These are phyloP conservation scores for Neopestalotiopsis sp. DNA, from an alignment of 2,329 filamentous ascomycete genomes.

Conservation along the genomic window DNA sequence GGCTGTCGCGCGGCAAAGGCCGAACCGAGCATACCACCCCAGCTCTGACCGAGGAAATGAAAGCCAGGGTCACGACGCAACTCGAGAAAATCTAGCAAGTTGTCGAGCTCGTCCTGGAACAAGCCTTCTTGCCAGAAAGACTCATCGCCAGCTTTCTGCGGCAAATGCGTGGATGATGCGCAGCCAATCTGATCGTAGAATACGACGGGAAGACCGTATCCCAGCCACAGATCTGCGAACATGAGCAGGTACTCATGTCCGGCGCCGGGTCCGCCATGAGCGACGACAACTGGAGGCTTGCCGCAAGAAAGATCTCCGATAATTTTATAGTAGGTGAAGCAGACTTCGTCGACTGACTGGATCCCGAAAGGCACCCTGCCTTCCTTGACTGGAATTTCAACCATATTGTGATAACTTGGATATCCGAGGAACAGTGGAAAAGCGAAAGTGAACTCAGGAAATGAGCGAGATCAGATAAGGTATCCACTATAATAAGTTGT, in stretches of 20 bases:
- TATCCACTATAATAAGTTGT: too few relatives aligned
- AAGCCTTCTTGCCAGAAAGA: not conserved
- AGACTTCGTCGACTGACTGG: not conserved
- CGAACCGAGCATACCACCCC: not conserved
- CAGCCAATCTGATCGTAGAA: not conserved
- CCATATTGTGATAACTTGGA: too few relatives aligned
- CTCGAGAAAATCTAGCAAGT: not conserved
- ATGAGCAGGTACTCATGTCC: not conserved
- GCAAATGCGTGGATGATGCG: not conserved
- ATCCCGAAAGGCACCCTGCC: not conserved
- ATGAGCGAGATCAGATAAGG: too few relatives aligned
- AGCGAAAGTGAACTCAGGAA: too few relatives aligned
- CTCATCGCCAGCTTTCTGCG: not conserved
- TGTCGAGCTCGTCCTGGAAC: not conserved
- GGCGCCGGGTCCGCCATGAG: not conserved
- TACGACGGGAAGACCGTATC: not conserved
- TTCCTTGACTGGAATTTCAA: not conserved
- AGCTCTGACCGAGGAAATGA: not conserved
- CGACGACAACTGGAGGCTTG: not conserved
- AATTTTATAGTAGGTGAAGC: not conserved
- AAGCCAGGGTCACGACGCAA: not conserved
- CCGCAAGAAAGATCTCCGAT: not conserved
- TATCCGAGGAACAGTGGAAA: too few relatives aligned
- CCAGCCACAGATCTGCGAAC: not conserved
- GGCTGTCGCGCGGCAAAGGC: not conserved